Conservation (phyloP, 1,139 yeast species). For the Saccharomyces hybrid region DNA sequence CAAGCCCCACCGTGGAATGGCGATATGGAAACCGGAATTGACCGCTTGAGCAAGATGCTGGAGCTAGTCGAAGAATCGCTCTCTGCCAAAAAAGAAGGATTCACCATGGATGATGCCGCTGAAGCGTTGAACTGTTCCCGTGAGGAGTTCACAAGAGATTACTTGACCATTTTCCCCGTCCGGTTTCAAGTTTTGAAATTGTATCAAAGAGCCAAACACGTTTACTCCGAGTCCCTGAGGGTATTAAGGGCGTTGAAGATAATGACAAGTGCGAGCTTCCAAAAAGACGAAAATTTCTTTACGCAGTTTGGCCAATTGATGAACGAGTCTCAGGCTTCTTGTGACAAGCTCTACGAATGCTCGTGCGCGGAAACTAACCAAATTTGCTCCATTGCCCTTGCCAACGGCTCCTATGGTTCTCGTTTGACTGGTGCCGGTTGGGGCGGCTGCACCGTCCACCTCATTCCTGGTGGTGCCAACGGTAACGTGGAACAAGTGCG, state of each 20-base stretch:
- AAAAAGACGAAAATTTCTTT: slow-evolving; percentile 28
- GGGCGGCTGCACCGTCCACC: slow-evolving; percentile 67
- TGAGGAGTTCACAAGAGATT: slow-evolving; percentile 39
- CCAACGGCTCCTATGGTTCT: slow-evolving; percentile 56
- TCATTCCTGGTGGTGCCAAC: slow-evolving; percentile 39
- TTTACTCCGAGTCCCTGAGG: slow-evolving; percentile 52
- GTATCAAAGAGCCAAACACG: slow-evolving; percentile 55
- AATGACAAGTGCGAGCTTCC: slow-evolving; percentile 22
- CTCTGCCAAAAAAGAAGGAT: slow-evolving; percentile 38
- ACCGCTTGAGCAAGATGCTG: slow-evolving; percentile 36
- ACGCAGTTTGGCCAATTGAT: slow-evolving; percentile 44
- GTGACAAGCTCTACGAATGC: slow-evolving; percentile 44
- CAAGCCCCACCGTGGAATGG: slow-evolving; percentile 39
- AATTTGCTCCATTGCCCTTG: slow-evolving; percentile 46
- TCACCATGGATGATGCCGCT: slow-evolving; percentile 45
- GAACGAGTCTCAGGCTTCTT: slow-evolving; percentile 53
- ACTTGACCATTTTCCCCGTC: slow-evolving; percentile 49
- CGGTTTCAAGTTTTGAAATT: slow-evolving; percentile 47
- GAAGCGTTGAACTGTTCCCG: slow-evolving; percentile 36
- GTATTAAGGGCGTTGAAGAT: slow-evolving; percentile 46
- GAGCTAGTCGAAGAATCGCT: slow-evolving; percentile 38
- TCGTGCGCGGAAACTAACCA: slow-evolving; percentile 47
- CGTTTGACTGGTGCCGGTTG: slow-evolving; percentile 75
- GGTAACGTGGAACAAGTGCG: slow-evolving; percentile 40
- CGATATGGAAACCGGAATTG: slow-evolving; percentile 38